Conservation (phyloP, 768 basidiomycete species). For the Rhizopogon rudus region DNA sequence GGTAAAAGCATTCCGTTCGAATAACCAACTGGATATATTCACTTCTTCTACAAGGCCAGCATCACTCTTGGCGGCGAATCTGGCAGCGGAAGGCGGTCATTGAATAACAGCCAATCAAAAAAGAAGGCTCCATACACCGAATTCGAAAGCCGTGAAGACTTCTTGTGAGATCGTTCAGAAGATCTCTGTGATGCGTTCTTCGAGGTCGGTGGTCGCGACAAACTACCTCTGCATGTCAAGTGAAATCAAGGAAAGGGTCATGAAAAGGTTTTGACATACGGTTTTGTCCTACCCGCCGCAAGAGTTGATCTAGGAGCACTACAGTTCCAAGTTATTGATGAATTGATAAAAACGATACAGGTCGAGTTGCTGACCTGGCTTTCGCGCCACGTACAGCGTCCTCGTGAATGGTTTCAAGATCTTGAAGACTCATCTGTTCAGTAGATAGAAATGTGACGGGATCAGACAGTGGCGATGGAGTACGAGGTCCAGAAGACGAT, state of each 20-base stretch:
- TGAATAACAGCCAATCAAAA: neutral
- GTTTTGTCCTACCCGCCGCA: too few species aligned
- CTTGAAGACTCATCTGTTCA: neutral
- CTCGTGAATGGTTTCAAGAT: neutral
- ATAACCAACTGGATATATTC: neutral
- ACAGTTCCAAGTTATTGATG: neutral
- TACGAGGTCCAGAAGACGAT: neutral
- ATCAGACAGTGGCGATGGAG: neutral
- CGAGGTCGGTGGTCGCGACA: neutral
- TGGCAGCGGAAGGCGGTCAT: neutral
- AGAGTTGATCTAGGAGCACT: neutral
- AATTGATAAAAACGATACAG: too few species aligned
- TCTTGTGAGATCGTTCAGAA: neutral
- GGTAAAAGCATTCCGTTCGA: neutral
- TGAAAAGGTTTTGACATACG: neutral
- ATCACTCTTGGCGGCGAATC: neutral
- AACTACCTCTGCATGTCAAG: neutral
- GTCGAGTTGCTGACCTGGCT: neutral
- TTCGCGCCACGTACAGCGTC: neutral
- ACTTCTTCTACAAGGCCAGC: neutral
- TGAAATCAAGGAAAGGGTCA: neutral
- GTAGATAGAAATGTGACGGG: neutral
- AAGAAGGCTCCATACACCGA: neutral
- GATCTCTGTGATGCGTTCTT: neutral
- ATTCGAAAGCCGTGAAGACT: neutral